Percentiles rank a stretch among this genome's conserved stretches.
Evolutionary conservation across 257 asterid species (phyloP).

Genomic region (Solanum ahanhuiri): DNA sequence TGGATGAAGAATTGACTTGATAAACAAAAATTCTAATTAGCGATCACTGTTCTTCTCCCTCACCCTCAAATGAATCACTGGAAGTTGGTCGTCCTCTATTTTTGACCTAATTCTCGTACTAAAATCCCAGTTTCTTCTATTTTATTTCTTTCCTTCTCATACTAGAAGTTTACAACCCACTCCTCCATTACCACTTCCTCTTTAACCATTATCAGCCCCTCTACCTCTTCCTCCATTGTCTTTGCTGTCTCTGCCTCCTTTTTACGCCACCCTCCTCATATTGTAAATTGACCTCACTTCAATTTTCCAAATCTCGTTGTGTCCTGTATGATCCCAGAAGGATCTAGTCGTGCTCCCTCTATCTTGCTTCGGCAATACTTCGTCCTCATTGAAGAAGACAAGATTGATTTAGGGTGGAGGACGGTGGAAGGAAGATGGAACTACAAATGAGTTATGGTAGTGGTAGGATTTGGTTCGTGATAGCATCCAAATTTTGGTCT

Average conservation of each 20-base stretch:
- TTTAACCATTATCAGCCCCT: background rate
- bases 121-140: background rate
- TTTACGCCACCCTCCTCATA: background rate
- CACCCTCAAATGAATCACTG: background rate
- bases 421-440: background rate
- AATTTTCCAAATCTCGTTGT: background rate
- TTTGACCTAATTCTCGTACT: background rate
- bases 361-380: background rate
- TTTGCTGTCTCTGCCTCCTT: background rate
- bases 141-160: background rate
- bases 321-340: background rate
- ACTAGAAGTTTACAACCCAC: background rate
- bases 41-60: background rate
- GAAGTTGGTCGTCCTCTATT: background rate
- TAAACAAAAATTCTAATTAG: background rate
- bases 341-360: background rate
- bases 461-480: background rate
- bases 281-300: background rate
- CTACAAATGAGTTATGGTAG: background rate
- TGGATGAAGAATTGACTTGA: background rate
- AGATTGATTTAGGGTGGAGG: background rate
- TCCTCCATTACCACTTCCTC: background rate
- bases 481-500: background rate
- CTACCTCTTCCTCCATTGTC: background rate
- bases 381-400: background rate